Percentiles rank a stretch among this genome's conserved stretches.
Conservation (phyloP, 768 basidiomycete genomes). For the Xerocomus brunneocitrinus region DNA sequence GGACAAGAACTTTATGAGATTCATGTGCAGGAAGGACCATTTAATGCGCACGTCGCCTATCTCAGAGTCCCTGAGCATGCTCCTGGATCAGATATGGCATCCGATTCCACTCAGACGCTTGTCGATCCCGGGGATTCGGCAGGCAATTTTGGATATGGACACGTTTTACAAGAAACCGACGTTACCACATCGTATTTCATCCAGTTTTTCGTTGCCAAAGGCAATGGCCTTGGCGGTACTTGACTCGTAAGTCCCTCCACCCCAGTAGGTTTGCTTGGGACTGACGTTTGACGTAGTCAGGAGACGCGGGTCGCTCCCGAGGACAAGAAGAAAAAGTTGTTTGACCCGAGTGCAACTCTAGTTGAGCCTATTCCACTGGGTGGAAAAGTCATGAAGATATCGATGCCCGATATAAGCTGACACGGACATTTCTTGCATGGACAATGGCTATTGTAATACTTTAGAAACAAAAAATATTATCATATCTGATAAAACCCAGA, state of each 20-base stretch:
- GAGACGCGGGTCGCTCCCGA: slow-evolving; percentile 5
- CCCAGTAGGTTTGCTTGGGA: neutral
- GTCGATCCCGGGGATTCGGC: slow-evolving; percentile 18
- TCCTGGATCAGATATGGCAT: slow-evolving; percentile 16
- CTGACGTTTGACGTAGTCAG: slow-evolving; percentile 9
- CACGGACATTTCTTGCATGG: too few relatives aligned
- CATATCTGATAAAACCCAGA: too few relatives aligned
- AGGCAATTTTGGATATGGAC: slow-evolving; percentile 12
- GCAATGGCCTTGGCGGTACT: neutral
- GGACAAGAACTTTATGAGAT: slow-evolving; percentile 4
- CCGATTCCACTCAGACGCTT: slow-evolving; percentile 7
- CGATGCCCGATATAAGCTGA: neutral
- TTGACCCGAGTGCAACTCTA: neutral
- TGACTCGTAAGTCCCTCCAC: slow-evolving; percentile 12
- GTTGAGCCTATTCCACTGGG: neutral
- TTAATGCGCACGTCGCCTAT: slow-evolving; percentile 5
- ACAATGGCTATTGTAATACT: too few relatives aligned
- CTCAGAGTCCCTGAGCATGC: slow-evolving; percentile 5
- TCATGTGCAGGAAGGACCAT: neutral
- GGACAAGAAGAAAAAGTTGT: neutral
- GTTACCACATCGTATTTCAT: neutral
- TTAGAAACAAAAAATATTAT: too few relatives aligned
- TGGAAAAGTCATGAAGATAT: neutral
- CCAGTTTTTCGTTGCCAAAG: neutral
- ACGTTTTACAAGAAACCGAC: slow-evolving; percentile 8